Percentiles rank a stretch among this genome's conserved stretches.
These are phyloP conservation scores for Corchorus olitorius DNA, from an alignment of 345 rosid genomes.

Conservation along the genomic window DNA sequence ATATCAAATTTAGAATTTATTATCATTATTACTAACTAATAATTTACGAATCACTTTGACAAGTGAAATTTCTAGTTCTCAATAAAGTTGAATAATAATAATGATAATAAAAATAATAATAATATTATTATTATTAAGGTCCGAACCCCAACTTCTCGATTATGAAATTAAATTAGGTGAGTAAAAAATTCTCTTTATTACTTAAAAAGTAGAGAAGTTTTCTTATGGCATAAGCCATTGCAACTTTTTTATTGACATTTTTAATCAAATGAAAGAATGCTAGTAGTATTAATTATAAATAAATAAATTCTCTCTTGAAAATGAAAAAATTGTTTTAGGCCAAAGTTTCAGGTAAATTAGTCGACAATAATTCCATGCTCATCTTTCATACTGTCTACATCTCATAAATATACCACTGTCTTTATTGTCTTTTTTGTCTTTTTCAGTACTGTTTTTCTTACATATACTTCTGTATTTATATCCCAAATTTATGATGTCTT, in stretches of 20 bases:
- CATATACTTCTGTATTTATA: too few relatives aligned
- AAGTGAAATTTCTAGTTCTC: neutral
- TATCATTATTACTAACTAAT: too few relatives aligned
- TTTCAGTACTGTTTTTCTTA: too few relatives aligned
- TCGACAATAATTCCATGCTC: neutral
- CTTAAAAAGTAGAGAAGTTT: neutral
- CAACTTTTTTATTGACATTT: neutral
- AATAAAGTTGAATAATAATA: neutral
- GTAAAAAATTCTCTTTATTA: neutral
- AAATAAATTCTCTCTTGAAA: neutral
- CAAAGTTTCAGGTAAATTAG: neutral
- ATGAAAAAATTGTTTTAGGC: too few relatives aligned
- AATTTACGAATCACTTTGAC: neutral
- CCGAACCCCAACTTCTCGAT: neutral
- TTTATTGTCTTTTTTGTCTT: too few relatives aligned
- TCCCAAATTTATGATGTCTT: too few relatives aligned
- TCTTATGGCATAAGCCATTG: neutral
- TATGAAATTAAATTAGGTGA: neutral
- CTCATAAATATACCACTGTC: too few relatives aligned
- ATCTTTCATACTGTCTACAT: neutral
- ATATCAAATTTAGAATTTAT: too few relatives aligned
- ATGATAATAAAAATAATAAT: too few relatives aligned
- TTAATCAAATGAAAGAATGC: neutral
- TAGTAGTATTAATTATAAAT: too few relatives aligned
- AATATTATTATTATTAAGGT: neutral